These are phyloP conservation scores for Pleurotus salmoneostramineus DNA, from an alignment of 768 basidiomycete genomes.

Conservation along the genomic window DNA sequence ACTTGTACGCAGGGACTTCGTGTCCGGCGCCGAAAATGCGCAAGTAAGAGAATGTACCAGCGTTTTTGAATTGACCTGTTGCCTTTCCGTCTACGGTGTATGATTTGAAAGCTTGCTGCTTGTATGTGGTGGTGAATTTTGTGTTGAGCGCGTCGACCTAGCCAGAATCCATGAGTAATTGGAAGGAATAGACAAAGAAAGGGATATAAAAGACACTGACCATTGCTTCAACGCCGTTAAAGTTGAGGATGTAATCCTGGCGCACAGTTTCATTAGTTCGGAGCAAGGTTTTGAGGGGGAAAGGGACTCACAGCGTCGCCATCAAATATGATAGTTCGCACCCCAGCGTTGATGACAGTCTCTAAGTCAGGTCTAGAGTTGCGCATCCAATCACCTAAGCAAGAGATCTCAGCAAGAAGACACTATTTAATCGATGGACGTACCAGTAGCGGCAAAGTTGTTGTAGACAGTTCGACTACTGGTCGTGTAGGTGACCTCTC, in stretches of 20 bases:
- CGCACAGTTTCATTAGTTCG: background rate
- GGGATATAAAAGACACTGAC: constrained; percentile 19
- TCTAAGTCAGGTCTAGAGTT: constrained; percentile 46
- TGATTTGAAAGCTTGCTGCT: constrained; percentile 36
- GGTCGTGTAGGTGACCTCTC: constrained; percentile 37
- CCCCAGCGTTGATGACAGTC: constrained; percentile 55
- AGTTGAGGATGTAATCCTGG: constrained; percentile 53
- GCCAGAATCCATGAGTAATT: background rate
- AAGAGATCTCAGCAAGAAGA: no score
- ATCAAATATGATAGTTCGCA: constrained; percentile 48
- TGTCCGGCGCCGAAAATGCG: constrained; percentile 47
- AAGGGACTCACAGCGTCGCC: constrained; percentile 48
- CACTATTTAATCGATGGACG: no score
- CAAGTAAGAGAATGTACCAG: constrained; percentile 53
- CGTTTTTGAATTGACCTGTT: constrained; percentile 55
- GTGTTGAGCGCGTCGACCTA: constrained; percentile 47
- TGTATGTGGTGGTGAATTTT: constrained; percentile 36
- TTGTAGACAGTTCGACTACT: constrained; percentile 38
- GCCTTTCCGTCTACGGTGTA: constrained; percentile 47
- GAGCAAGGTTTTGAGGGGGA: background rate
- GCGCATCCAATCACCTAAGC: constrained; percentile 51
- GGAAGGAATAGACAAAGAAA: background rate
- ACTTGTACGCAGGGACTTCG: constrained; percentile 41
- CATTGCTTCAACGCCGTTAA: constrained; percentile 54
- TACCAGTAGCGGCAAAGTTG: constrained; percentile 43